These are phyloP conservation scores for Pseudogymnoascus sp. DNA, from an alignment of 2,329 filamentous ascomycete genomes.

Conservation along the genomic window DNA sequence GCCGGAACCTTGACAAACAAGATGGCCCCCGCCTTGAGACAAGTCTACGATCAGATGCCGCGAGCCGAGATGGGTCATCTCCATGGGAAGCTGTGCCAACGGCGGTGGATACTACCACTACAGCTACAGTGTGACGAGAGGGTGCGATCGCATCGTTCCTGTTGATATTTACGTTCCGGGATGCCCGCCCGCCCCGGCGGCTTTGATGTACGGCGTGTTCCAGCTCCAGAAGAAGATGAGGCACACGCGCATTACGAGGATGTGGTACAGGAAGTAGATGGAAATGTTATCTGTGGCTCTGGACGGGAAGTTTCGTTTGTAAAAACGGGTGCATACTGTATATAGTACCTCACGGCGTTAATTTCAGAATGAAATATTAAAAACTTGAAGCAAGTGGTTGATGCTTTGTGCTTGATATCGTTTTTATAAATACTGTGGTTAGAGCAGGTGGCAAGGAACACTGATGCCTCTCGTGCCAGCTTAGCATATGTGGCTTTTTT, in stretches of 20 bases:
- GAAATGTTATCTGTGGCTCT: background rate
- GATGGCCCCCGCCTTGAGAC: slow-evolving; percentile 84
- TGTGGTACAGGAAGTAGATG: slow-evolving; percentile 48
- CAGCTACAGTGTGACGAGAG: slow-evolving; percentile 69
- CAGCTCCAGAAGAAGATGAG: slow-evolving; percentile 61
- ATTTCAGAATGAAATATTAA: slow-evolving; percentile 5
- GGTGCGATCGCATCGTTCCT: slow-evolving; percentile 70
- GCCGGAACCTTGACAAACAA: slow-evolving; percentile 92
- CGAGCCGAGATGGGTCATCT: slow-evolving; percentile 77
- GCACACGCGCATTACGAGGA: slow-evolving; percentile 46
- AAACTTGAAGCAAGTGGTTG: background rate
- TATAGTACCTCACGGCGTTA: slow-evolving; percentile 7
- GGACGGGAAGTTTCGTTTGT: slow-evolving; percentile 9
- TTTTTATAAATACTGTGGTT: background rate
- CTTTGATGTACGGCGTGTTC: slow-evolving; percentile 62
- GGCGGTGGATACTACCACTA: slow-evolving; percentile 85
- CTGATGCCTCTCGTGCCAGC: background rate
- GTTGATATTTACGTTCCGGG: slow-evolving; percentile 77
- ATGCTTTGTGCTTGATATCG: background rate
- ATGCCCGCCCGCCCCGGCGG: slow-evolving; percentile 57
- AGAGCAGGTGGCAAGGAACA: background rate
- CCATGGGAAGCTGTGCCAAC: slow-evolving; percentile 80
- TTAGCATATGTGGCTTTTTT: too few species aligned
- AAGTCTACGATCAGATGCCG: slow-evolving; percentile 97
- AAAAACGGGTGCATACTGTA: slow-evolving; percentile 9